These are phyloP conservation scores for Aurantiochytrium sp. DNA, from an alignment of 108 stramenopile species.

Conservation along the genomic window DNA sequence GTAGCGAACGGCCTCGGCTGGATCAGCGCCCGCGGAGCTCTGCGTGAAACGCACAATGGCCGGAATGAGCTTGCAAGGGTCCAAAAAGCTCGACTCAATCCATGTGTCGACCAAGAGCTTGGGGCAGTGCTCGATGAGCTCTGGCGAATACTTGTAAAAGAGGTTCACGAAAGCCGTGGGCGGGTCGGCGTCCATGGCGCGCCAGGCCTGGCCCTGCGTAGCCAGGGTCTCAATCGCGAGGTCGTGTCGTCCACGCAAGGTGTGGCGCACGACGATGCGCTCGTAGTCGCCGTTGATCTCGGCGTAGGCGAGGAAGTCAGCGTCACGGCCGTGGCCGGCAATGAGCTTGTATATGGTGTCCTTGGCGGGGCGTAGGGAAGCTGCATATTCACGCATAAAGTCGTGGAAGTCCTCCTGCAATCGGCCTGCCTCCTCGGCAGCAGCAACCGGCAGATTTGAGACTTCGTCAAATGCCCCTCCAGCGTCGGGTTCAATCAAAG, in stretches of 20 bases:
- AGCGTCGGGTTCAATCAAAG: no score
- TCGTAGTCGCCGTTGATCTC: slow-evolving; percentile 19
- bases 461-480: no score
- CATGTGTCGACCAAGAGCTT: not conserved
- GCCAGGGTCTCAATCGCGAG: not conserved
- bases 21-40: not conserved
- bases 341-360: slow-evolving; percentile 27
- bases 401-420: not conserved
- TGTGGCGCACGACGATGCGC: not conserved
- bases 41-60: slow-evolving; percentile 11
- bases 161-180: not conserved
- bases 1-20: not conserved
- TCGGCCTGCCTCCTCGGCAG: not conserved
- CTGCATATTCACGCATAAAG: not conserved
- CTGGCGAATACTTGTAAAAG: slow-evolving; percentile 17
- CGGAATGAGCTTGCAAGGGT: slow-evolving; percentile 29
- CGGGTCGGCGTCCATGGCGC: not conserved
- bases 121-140: not conserved
- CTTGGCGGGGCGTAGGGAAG: not conserved
- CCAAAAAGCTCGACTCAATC: slow-evolving; percentile 10
- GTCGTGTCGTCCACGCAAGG: not conserved
- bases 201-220: not conserved
- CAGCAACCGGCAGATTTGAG: no score
- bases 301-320: slow-evolving; percentile 3
- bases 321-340: slow-evolving; percentile 7